A percentile compares a stretch with the other conserved stretches of the same genome.
These are phyloP conservation scores for Flaveria robusta DNA, from an alignment of 129 eudicot genomes.

Conservation along the genomic window DNA sequence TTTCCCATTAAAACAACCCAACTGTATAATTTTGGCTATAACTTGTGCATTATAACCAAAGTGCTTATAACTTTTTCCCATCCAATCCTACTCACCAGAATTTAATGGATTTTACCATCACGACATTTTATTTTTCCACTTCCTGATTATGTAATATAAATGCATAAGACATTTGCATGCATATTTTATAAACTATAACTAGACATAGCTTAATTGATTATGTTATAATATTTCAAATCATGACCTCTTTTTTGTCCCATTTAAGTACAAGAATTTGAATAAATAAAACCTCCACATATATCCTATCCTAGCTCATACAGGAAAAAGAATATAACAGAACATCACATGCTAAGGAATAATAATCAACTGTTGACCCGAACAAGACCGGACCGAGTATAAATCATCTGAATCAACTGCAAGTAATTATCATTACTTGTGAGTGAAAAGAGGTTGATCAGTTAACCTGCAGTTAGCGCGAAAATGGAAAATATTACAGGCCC, in stretches of 20 bases:
- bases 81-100: background rate
- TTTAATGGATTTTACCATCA: background rate
- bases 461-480: background rate
- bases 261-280: background rate
- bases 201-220: background rate
- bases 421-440: background rate
- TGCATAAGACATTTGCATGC: background rate
- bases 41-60: too few species aligned
- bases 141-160: background rate
- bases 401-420: conserved; percentile 8
- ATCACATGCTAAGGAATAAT: conserved; percentile 24
- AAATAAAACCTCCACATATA: background rate
- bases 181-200: background rate
- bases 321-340: conserved; percentile 27
- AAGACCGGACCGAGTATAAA: background rate
- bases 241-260: conserved; percentile 15
- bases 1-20: too few species aligned
- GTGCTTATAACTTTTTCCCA: background rate
- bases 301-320: conserved; percentile 17
- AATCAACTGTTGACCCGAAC: conserved; percentile 6
- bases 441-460: background rate
- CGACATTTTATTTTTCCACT: background rate
- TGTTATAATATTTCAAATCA: background rate
- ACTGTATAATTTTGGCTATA: too few species aligned
- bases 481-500: conserved; percentile 46